These are phyloP conservation scores for Prunus salicina DNA, from an alignment of 306 rosid genomes.

Conservation along the genomic window DNA sequence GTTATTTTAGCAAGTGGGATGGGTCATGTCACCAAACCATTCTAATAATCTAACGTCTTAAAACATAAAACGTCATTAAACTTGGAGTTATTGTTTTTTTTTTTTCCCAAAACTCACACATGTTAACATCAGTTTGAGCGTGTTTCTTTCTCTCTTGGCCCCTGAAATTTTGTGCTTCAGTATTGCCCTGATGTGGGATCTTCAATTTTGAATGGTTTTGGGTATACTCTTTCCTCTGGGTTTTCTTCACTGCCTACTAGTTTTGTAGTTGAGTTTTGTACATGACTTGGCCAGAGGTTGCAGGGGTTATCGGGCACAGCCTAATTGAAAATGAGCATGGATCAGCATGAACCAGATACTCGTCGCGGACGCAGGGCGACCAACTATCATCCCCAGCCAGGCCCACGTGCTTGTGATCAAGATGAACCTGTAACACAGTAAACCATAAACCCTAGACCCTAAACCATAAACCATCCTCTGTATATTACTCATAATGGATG, in stretches of 20 bases:
- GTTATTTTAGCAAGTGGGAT: no score
- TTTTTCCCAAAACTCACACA: no score
- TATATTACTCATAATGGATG: neutral
- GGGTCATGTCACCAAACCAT: no score
- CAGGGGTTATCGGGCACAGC: constrained; percentile 53
- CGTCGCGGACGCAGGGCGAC: constrained; percentile 74
- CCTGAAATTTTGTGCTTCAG: no score
- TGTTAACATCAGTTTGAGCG: no score
- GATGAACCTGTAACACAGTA: constrained; percentile 64
- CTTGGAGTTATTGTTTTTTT: no score
- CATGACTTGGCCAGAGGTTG: constrained; percentile 52
- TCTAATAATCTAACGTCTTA: no score
- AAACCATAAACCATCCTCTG: neutral
- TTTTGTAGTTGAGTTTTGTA: constrained; percentile 63
- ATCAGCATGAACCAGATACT: constrained; percentile 55
- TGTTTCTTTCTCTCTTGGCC: no score
- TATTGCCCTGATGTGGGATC: no score
- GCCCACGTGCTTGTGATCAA: constrained; percentile 97
- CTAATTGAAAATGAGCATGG: constrained; percentile 67
- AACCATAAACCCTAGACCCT: neutral
- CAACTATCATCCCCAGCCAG: constrained; percentile 96
- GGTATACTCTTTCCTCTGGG: no score
- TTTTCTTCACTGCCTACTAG: constrained; percentile 6
- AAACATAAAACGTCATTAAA: no score
- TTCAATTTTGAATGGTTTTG: no score